Base-by-base conservation (phyloP, 805 yeast species). In the Saccharomycopsis sp. region DNA sequence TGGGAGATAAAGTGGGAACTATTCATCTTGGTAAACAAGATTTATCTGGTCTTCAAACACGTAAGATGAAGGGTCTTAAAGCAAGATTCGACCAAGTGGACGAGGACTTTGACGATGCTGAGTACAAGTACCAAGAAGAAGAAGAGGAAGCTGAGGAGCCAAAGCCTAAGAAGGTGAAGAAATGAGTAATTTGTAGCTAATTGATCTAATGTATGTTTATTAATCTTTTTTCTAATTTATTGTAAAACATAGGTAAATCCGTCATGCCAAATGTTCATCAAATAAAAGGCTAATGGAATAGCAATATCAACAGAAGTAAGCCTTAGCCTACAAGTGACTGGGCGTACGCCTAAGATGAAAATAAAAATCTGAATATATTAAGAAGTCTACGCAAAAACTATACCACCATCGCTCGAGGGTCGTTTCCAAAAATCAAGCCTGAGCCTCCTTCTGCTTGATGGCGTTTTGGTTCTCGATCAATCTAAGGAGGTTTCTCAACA, bases 31-130 rank as follows among this genome's bases (percentile, higher is more conserved):
- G 97, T 74, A 85, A 85, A 71, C 99, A 94, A 78, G 98, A 94
- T 71, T 78, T 94, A 71, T 79, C 81, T 69, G 85, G 85, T 71
- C 73, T 94, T 70, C 99, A 94, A 75, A 92, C 99, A 3, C 84
- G 99, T 75, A 94, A 94, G 83, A 90, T 94, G 97, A 94, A 94
- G 80, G 99, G 99, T 71, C 79, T 94, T 69, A 94, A 94, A 76
- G 79, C 88, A 57, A 83, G 81, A 70, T 91, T 79, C 66, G 97
- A 91, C 70, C 97, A 89, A 73, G 74, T 71, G 18, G 75, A 71
- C 51, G 78, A 73, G 29, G 81, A 75, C 24, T 82, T 80, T 48
- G 85, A 79, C 54, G 82, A 76, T 52, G 82, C 76, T 48, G 80
- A 75, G 56, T 83, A 76, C 51, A 81, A 75, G 1, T 81, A 75